Evolutionary conservation across 2,329 filamentous ascomycete genomes (phyloP).

Genomic region (Thielaviopsis punctulata): DNA sequence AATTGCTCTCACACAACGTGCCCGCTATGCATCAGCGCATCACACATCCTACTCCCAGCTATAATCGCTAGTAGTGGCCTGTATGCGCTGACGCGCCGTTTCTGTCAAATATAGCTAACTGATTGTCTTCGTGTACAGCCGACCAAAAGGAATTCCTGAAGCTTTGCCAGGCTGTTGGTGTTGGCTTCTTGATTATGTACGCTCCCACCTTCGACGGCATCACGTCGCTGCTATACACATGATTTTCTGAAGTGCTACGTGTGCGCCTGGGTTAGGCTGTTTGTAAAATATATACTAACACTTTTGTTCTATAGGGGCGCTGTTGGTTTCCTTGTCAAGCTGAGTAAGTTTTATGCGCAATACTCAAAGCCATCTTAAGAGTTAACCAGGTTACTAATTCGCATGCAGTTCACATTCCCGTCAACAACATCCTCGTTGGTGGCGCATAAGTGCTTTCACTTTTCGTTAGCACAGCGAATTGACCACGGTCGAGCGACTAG

Average conservation of each 20-base stretch:
- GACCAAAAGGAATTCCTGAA: constrained; percentile 28
- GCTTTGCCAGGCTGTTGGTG: constrained; percentile 42
- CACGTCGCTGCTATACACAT: too few relatives aligned
- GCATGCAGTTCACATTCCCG: constrained; percentile 45
- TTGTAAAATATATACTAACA: too few relatives aligned
- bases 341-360: constrained; percentile 30
- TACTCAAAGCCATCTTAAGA: not conserved
- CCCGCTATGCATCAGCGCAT: not conserved
- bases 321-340: constrained; percentile 53
- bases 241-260: too few relatives aligned
- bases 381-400: constrained; percentile 1
- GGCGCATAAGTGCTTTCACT: constrained; percentile 31
- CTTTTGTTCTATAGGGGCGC: constrained; percentile 25
- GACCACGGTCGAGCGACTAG: too few relatives aligned
- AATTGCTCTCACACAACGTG: not conserved
- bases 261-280: too few relatives aligned
- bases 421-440: constrained; percentile 54
- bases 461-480: too few relatives aligned
- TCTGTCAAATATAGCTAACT: not conserved
- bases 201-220: not conserved
- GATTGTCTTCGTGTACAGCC: constrained; percentile 13
- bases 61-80: not conserved
- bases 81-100: not conserved
- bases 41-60: not conserved
- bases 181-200: constrained; percentile 50